phyloP scores from a whole-genome alignment of 495 filamentous ascomycete species.

The Neurospora sublineolata region DNA sequence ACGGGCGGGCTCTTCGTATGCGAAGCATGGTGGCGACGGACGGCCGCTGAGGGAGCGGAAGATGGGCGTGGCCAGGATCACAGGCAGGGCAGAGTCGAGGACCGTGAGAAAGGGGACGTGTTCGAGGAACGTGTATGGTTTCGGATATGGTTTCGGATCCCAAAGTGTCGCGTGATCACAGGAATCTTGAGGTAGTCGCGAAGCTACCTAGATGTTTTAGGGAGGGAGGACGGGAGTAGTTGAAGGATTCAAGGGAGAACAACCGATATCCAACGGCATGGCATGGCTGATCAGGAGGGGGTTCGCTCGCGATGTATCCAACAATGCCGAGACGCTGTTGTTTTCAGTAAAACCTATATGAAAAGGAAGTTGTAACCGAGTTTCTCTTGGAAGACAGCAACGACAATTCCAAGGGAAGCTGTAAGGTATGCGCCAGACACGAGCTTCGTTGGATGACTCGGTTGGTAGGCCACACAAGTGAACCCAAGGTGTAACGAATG shows the following conservation, averaged over 20 bases:
- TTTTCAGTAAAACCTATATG: background rate
- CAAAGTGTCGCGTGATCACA: background rate
- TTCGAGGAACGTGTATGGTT: background rate
- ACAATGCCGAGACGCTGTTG: background rate
- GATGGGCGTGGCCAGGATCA: background rate
- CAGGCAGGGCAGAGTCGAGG: background rate
- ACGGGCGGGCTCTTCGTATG: conserved; percentile 63
- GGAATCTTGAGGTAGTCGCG: background rate
- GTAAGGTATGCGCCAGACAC: background rate
- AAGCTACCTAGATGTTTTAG: background rate
- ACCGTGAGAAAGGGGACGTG: background rate
- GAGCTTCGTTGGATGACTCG: background rate
- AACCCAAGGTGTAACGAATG: background rate
- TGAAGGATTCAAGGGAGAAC: background rate
- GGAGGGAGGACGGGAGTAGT: background rate
- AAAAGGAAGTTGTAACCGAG: background rate
- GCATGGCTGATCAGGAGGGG: background rate
- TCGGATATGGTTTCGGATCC: background rate
- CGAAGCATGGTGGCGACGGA: conserved; percentile 51
- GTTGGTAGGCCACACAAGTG: background rate
- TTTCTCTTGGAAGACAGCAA: background rate
- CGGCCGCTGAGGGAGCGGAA: background rate
- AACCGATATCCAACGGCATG: background rate
- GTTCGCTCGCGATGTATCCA: background rate
- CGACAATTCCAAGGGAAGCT: background rate